Conservation (phyloP, 108 stramenopile species). For the Pseudonitzschia multistriata region DNA sequence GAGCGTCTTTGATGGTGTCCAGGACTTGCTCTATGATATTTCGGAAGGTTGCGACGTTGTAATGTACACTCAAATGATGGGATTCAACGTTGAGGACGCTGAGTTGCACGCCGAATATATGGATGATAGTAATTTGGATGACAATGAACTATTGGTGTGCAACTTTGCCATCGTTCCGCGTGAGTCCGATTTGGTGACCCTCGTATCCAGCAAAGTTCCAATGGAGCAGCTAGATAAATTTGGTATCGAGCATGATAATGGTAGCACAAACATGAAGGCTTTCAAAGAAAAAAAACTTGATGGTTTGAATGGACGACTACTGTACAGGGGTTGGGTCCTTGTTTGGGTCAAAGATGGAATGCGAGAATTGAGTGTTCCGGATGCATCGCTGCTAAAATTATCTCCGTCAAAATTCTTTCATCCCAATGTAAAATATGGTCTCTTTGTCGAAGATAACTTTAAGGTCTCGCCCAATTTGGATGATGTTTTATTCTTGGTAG, state of each 20-base stretch:
- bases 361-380: conserved; percentile 37
- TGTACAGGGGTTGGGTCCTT: conserved; percentile 66
- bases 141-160: conserved; percentile 54
- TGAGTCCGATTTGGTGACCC: conserved; percentile 54
- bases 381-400: conserved; percentile 60
- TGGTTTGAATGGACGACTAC: conserved; percentile 61
- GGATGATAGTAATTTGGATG: conserved; percentile 42
- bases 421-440: conserved; percentile 47
- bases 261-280: conserved; percentile 17
- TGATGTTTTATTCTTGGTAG: conserved; percentile 66
- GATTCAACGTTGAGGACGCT: conserved; percentile 45
- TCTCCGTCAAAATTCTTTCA: conserved; percentile 66
- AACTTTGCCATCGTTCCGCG: conserved; percentile 73
- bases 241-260: conserved; percentile 31
- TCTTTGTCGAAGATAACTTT: conserved; percentile 72
- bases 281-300: conserved; percentile 29
- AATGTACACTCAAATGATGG: conserved; percentile 71
- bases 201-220: conserved; percentile 55
- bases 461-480: conserved; percentile 52
- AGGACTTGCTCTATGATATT: conserved; percentile 33
- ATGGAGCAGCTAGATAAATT: conserved; percentile 41
- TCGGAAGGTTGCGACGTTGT: conserved; percentile 72
- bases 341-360: conserved; percentile 59
- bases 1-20: conserved; percentile 60
- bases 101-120: conserved; percentile 51